These are phyloP conservation scores for Macrophomina phaseolina DNA, from an alignment of 2,329 filamentous ascomycete species.

Conservation along the genomic window DNA sequence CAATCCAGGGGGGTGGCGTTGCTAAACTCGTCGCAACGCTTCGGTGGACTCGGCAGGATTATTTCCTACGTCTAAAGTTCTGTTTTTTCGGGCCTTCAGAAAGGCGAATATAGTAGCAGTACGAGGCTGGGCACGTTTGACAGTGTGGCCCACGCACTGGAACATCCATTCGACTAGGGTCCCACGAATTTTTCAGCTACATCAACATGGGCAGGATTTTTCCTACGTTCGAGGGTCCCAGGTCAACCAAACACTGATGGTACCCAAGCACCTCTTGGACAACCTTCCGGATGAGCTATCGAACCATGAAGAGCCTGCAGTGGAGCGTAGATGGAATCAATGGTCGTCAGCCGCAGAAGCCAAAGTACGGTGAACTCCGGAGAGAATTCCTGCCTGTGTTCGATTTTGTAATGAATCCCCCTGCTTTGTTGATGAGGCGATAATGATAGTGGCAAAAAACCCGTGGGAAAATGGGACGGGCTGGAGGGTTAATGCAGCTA, in stretches of 20 bases:
- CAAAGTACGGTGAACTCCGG: not conserved
- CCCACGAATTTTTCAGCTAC: too few species aligned
- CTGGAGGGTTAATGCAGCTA: too few species aligned
- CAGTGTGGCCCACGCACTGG: not conserved
- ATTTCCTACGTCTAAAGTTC: not conserved
- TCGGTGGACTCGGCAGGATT: not conserved
- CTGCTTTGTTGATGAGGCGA: not conserved
- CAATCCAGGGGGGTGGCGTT: too few species aligned
- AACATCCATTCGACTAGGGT: not conserved
- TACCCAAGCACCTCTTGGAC: not conserved
- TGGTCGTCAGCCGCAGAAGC: not conserved
- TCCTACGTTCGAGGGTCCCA: not conserved
- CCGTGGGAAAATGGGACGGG: not conserved
- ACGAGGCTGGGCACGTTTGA: not conserved
- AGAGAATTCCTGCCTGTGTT: conserved; percentile 4
- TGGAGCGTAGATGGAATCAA: not conserved
- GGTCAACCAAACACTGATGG: not conserved
- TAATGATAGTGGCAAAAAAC: not conserved
- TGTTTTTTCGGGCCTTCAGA: not conserved
- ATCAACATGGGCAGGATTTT: not conserved
- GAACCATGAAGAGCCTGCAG: not conserved
- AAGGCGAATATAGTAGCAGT: not conserved
- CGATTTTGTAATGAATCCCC: not conserved
- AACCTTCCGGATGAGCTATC: not conserved
- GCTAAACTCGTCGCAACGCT: not conserved